phyloP scores from a whole-genome alignment of 208 protist genomes.

The Acanthamoeba healyi region DNA sequence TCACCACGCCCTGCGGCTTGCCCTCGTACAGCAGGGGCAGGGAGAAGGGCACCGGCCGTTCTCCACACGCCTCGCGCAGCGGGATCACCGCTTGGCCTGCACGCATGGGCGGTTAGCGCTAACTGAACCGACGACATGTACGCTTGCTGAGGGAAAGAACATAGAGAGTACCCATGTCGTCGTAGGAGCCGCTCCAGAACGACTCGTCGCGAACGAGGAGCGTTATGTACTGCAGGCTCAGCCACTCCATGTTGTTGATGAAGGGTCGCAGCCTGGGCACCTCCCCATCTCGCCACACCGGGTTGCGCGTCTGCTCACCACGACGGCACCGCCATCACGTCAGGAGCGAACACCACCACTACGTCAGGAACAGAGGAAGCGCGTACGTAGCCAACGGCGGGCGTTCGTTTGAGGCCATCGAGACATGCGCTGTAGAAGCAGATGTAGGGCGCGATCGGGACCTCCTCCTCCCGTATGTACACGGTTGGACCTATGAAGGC shows the following conservation, averaged over 20 bases:
- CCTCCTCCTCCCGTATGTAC: slow-evolving; percentile 42
- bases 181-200: slow-evolving; percentile 69
- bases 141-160: not conserved
- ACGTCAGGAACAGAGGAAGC: not conserved
- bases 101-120: not conserved
- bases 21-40: slow-evolving; percentile 40
- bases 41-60: slow-evolving; percentile 44
- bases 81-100: slow-evolving; percentile 57
- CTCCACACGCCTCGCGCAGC: slow-evolving; percentile 21
- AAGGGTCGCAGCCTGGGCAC: slow-evolving; percentile 34
- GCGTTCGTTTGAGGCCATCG: slow-evolving; percentile 15
- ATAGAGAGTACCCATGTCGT: slow-evolving; percentile 62
- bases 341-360: no score
- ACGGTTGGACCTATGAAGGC: not conserved
- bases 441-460: slow-evolving; percentile 51
- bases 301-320: slow-evolving; percentile 42
- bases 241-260: slow-evolving; percentile 52
- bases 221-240: not conserved
- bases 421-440: slow-evolving; percentile 15
- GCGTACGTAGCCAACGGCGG: slow-evolving; percentile 38
- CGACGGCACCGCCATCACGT: not conserved
- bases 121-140: not conserved
- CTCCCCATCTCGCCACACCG: slow-evolving; percentile 59
- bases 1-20: slow-evolving; percentile 51
- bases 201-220: slow-evolving; percentile 44